phyloP scores from a whole-genome alignment of 2,329 filamentous ascomycete genomes.

The Pyricularia pennisetigena region DNA sequence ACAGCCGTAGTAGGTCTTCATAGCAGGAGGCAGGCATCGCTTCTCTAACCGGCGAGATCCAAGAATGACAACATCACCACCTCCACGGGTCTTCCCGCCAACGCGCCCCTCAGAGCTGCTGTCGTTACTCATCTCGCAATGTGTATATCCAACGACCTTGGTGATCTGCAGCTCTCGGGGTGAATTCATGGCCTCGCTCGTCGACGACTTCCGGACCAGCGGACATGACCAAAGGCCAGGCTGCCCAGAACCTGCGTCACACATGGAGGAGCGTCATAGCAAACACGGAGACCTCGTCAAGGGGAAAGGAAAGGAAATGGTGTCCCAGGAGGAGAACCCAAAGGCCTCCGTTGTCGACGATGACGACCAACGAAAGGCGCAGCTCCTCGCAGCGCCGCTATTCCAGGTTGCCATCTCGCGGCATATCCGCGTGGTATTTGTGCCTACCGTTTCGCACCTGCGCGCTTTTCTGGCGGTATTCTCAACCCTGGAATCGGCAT shows the following conservation, averaged over 20 bases:
- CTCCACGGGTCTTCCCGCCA: slow-evolving; percentile 33
- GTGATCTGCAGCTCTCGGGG: slow-evolving; percentile 59
- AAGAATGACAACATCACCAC: not conserved
- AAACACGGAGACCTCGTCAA: not conserved
- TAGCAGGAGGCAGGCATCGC: not conserved
- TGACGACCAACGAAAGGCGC: not conserved
- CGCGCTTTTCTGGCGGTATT: slow-evolving; percentile 63
- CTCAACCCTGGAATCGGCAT: slow-evolving; percentile 20
- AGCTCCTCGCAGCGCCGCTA: slow-evolving; percentile 42
- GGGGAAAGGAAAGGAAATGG: not conserved
- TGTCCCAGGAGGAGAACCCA: not conserved
- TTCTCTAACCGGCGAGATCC: not conserved
- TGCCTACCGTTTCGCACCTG: slow-evolving; percentile 65
- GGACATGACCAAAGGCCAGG: not conserved
- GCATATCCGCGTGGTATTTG: slow-evolving; percentile 61
- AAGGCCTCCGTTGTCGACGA: not conserved
- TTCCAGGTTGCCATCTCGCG: slow-evolving; percentile 58
- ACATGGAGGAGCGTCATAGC: not conserved
- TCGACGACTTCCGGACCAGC: slow-evolving; percentile 28
- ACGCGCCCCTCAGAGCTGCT: slow-evolving; percentile 53
- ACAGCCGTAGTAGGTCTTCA: not conserved
- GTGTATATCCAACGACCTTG: slow-evolving; percentile 51
- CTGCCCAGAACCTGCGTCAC: not conserved
- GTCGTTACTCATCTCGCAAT: slow-evolving; percentile 47
- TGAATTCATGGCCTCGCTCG: slow-evolving; percentile 53